Percentiles rank a stretch among this genome's conserved stretches.
Conservation (phyloP, 306 rosid genomes). For the Pyrus betulifolia region DNA sequence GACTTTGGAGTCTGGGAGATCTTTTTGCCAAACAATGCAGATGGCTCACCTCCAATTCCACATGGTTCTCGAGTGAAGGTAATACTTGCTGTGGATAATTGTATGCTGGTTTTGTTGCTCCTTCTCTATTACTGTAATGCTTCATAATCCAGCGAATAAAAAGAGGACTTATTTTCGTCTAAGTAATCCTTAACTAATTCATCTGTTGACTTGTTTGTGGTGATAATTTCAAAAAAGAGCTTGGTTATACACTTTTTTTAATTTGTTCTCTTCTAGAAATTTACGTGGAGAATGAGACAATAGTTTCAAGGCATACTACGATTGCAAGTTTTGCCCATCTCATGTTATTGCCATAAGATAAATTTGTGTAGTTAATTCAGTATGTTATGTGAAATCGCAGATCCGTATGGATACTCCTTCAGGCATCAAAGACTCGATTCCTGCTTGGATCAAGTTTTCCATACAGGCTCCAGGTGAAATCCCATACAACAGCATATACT, state of each 20-base stretch:
- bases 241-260: not conserved
- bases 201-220: not conserved
- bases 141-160: not conserved
- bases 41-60: slow-evolving; percentile 80
- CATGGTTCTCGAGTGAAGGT: slow-evolving; percentile 99
- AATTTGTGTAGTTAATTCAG: not conserved
- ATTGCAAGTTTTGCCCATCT: not conserved
- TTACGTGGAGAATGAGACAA: not conserved
- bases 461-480: slow-evolving; percentile 96
- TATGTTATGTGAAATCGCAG: slow-evolving; percentile 30
- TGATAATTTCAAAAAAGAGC: not conserved
- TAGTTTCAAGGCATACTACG: not conserved
- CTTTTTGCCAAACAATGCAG: slow-evolving; percentile 90
- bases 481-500: slow-evolving; percentile 81
- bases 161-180: not conserved
- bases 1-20: slow-evolving; percentile 99
- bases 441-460: slow-evolving; percentile 97
- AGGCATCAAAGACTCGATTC: slow-evolving; percentile 90
- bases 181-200: not conserved
- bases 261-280: not conserved
- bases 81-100: slow-evolving; percentile 9
- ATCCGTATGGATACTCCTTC: slow-evolving; percentile 93
- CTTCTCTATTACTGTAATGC: not conserved
- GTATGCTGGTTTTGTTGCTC: not conserved
- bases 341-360: not conserved